Conservation (phyloP, 2,329 filamentous ascomycete species). For the Fusarium acutatum region DNA sequence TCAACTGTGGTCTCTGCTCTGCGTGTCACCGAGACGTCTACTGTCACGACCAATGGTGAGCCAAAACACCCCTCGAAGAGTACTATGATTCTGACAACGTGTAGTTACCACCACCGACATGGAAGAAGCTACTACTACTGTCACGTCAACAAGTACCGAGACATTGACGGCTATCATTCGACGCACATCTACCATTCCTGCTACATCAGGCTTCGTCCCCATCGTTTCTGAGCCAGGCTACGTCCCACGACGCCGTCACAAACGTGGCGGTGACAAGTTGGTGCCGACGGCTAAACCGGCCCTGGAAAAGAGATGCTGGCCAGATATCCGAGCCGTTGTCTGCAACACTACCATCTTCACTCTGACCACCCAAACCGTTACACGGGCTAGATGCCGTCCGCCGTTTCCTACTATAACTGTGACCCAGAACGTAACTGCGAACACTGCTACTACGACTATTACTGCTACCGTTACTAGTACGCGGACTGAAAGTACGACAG, state of each 20-base stretch:
- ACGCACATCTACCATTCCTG: background rate
- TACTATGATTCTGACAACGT: background rate
- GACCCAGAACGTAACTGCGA: background rate
- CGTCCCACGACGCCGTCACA: background rate
- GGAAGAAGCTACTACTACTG: background rate
- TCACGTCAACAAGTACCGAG: background rate
- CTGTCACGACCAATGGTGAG: background rate
- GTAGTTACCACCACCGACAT: background rate
- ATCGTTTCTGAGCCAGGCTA: background rate
- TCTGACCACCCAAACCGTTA: background rate
- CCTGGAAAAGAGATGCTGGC: background rate
- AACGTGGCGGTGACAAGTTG: background rate
- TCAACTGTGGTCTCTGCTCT: background rate
- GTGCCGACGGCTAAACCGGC: too few relatives aligned
- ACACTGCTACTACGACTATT: background rate
- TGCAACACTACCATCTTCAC: background rate
- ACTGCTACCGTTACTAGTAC: background rate
- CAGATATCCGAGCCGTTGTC: background rate
- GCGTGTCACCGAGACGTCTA: background rate
- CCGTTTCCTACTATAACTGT: background rate
- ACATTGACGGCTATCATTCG: background rate
- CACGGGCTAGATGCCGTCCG: background rate
- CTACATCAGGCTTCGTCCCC: background rate
- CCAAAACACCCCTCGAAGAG: accelerated
- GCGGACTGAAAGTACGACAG: background rate